Percentiles rank a stretch among this genome's conserved stretches.
These are phyloP conservation scores for Dichotomocladium elegans DNA, from an alignment of 371 early-diverging fungal genomes.

Conservation along the genomic window DNA sequence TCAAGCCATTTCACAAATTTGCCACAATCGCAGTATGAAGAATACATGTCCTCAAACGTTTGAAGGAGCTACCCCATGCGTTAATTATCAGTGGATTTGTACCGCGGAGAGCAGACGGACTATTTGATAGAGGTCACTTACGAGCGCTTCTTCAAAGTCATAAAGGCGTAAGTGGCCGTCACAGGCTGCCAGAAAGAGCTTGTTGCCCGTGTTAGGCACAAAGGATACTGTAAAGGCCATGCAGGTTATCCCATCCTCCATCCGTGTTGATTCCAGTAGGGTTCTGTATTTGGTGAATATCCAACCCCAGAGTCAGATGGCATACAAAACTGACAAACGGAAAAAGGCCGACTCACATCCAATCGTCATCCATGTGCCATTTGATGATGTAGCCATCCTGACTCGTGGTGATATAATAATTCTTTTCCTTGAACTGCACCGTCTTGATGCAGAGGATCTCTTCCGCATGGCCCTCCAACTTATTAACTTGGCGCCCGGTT, in stretches of 20 bases:
- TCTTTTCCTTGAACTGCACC: conserved; percentile 66
- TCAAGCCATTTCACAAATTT: conserved; percentile 75
- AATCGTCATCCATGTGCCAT: conserved; percentile 79
- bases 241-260: conserved; percentile 85
- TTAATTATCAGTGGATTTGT: background rate
- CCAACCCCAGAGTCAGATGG: too few species aligned
- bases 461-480: conserved; percentile 79
- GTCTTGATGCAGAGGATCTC: conserved; percentile 82
- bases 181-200: conserved; percentile 84
- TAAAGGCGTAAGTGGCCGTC: conserved; percentile 83
- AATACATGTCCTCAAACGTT: conserved; percentile 77
- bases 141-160: conserved; percentile 79
- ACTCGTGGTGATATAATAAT: conserved; percentile 81
- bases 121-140: conserved; percentile 12
- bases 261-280: conserved; percentile 49
- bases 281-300: conserved; percentile 39
- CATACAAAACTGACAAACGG: too few species aligned
- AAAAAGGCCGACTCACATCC: conserved; percentile 43
- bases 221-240: conserved; percentile 94
- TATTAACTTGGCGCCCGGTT: conserved; percentile 63
- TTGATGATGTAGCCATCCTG: conserved; percentile 90
- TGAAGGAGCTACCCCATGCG: conserved; percentile 73
- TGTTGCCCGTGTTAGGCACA: conserved; percentile 87
- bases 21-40: conserved; percentile 89
- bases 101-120: background rate